Conservation (phyloP, 176 grass and related monocot genomes). For the Oryza coarctata region DNA sequence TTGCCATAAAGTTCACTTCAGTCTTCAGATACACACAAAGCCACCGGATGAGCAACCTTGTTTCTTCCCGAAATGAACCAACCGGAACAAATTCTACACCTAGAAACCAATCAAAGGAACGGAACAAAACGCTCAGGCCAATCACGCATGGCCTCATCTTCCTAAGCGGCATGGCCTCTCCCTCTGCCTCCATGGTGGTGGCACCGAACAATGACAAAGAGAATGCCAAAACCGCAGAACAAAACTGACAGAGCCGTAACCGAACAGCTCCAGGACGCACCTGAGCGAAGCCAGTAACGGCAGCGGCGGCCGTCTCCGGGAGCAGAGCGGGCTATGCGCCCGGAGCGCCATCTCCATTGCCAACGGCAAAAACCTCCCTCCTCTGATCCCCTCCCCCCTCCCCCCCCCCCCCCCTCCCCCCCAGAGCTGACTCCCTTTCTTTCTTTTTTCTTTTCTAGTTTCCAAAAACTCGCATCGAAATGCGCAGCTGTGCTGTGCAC, state of each 20-base stretch:
- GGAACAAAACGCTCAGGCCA: background rate
- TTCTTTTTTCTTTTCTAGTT: background rate
- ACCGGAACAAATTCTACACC: background rate
- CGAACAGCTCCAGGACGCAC: background rate
- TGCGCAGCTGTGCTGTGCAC: constrained; percentile 6
- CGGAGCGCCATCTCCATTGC: constrained; percentile 59
- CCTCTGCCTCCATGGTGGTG: too few relatives aligned
- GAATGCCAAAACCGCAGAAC: background rate
- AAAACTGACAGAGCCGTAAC: background rate
- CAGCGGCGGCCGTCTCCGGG: constrained; percentile 27
- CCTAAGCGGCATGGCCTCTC: background rate
- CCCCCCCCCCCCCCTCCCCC: background rate
- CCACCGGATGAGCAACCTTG: background rate
- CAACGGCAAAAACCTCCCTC: background rate
- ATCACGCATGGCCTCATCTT: background rate
- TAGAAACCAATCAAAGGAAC: background rate
- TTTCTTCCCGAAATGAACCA: background rate
- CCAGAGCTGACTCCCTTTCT: background rate
- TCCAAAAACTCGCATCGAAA: constrained; percentile 22
- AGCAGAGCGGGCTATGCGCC: constrained; percentile 48
- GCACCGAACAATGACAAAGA: background rate
- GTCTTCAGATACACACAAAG: background rate
- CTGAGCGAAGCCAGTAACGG: constrained; percentile 16
- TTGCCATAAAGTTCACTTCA: background rate
- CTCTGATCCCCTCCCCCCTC: background rate